phyloP scores from a whole-genome alignment of 495 filamentous ascomycete species.

The Hypomontagnella submonticulosa region DNA sequence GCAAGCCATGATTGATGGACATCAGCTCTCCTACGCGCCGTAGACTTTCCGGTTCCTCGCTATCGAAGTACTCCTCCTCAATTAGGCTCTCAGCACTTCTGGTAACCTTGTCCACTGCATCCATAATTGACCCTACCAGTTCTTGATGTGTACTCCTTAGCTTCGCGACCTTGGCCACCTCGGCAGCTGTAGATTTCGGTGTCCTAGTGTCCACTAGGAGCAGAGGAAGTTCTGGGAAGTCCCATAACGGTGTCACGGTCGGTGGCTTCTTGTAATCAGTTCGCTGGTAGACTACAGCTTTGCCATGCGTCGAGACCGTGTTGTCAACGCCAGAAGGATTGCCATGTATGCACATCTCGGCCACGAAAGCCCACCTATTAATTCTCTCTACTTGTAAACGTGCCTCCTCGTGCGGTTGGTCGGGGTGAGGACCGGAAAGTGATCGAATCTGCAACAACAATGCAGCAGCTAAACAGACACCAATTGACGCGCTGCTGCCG shows the following conservation, averaged over 20 bases:
- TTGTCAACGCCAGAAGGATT: slow-evolving; percentile 98
- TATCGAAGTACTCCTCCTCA: slow-evolving; percentile 69
- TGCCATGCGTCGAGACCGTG: slow-evolving; percentile 92
- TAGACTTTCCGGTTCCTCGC: slow-evolving; percentile 66
- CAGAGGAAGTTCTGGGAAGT: slow-evolving; percentile 90
- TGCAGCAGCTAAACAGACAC: slow-evolving; percentile 88
- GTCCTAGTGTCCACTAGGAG: slow-evolving; percentile 89
- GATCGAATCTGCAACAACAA: slow-evolving; percentile 88
- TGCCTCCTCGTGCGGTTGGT: slow-evolving; percentile 84
- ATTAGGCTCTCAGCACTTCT: slow-evolving; percentile 78
- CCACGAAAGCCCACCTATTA: slow-evolving; percentile 97
- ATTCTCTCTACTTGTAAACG: slow-evolving; percentile 89
- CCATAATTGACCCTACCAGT: slow-evolving; percentile 80
- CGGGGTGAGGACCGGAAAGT: slow-evolving; percentile 86
- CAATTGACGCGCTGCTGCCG: slow-evolving; percentile 91
- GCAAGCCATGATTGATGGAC: slow-evolving; percentile 89
- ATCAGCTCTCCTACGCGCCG: slow-evolving; percentile 84
- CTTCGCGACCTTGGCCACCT: slow-evolving; percentile 85
- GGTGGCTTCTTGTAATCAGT: slow-evolving; percentile 82
- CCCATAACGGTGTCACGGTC: slow-evolving; percentile 75
- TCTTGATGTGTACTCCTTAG: slow-evolving; percentile 75
- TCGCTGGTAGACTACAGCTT: slow-evolving; percentile 90
- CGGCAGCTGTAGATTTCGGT: slow-evolving; percentile 79
- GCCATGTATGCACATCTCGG: slow-evolving; percentile 95
- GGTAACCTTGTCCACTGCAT: slow-evolving; percentile 85